phyloP scores from a whole-genome alignment of 805 yeast species.

The Myxozyma lipomycoides region DNA sequence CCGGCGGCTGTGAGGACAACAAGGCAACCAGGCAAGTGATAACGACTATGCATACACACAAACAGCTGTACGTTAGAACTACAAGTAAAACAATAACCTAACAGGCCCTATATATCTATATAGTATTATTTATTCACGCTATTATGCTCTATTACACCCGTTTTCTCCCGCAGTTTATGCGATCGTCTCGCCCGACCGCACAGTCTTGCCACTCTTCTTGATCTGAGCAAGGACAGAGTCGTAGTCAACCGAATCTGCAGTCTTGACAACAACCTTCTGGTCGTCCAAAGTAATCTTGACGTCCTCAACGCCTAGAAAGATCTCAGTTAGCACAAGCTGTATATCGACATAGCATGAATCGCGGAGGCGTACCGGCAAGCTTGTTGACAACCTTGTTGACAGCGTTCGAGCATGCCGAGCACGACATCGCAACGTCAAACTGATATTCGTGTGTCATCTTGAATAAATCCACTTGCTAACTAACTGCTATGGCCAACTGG shows the following conservation, averaged over 20 bases:
- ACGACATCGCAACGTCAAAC: conserved; percentile 79
- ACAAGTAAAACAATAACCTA: no score
- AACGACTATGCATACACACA: no score
- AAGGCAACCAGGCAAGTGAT: no score
- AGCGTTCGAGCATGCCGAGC: conserved; percentile 83
- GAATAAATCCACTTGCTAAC: no score
- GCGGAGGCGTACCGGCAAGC: conserved; percentile 16
- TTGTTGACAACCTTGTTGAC: conserved; percentile 58
- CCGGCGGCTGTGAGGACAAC: no score
- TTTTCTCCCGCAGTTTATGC: no score
- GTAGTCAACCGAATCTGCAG: conserved; percentile 53
- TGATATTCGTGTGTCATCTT: conserved; percentile 62
- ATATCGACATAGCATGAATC: not conserved
- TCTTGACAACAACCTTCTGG: conserved; percentile 76
- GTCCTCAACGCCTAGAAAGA: conserved; percentile 65
- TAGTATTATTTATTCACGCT: no score
- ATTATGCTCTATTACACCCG: no score
- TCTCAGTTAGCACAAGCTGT: conserved; percentile 34
- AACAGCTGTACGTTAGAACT: no score
- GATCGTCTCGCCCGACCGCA: conserved; percentile 59
- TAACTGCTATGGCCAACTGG: no score
- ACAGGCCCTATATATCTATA: no score
- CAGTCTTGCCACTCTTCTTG: conserved; percentile 85
- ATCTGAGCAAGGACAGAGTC: conserved; percentile 79
- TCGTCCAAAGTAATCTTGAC: conserved; percentile 71